Conservation (phyloP, 352 stramenopile species). For the Globisporangium perplexum region DNA sequence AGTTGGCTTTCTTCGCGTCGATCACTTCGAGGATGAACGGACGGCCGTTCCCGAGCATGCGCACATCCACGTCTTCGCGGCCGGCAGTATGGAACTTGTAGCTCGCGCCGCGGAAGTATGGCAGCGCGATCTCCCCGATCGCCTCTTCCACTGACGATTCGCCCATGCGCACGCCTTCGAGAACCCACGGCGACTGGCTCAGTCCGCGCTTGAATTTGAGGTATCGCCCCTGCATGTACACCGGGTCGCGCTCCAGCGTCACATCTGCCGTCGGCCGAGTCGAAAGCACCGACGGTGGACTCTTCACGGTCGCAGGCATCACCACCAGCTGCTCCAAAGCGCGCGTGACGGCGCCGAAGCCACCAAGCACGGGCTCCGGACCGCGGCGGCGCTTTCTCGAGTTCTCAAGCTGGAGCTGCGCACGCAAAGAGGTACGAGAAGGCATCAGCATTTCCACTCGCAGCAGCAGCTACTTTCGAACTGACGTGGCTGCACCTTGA, state of each 20-base stretch:
- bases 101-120: conserved; percentile 52
- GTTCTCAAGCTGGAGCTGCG: conserved; percentile 56
- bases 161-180: conserved; percentile 82
- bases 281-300: conserved; percentile 37
- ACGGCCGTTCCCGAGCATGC: conserved; percentile 94
- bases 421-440: background rate
- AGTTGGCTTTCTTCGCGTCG: conserved; percentile 69
- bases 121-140: conserved; percentile 69
- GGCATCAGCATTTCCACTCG: background rate
- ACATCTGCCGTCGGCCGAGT: conserved; percentile 28
- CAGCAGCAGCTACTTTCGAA: background rate
- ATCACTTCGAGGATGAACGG: conserved; percentile 89
- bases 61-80: conserved; percentile 96
- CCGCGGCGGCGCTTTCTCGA: conserved; percentile 63
- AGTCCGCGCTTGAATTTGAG: conserved; percentile 87
- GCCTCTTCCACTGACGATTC: conserved; percentile 88
- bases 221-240: conserved; percentile 89
- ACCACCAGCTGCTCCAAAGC: conserved; percentile 38
- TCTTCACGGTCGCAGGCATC: conserved; percentile 49
- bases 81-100: conserved; percentile 97
- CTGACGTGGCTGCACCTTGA: conserved; percentile 33
- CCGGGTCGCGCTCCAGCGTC: conserved; percentile 66
- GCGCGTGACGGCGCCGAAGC: conserved; percentile 72
- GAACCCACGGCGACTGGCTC: conserved; percentile 89
- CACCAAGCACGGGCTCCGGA: conserved; percentile 55